Evolutionary conservation across 805 yeast species (phyloP).

Genomic region (Candida manassasensis): DNA sequence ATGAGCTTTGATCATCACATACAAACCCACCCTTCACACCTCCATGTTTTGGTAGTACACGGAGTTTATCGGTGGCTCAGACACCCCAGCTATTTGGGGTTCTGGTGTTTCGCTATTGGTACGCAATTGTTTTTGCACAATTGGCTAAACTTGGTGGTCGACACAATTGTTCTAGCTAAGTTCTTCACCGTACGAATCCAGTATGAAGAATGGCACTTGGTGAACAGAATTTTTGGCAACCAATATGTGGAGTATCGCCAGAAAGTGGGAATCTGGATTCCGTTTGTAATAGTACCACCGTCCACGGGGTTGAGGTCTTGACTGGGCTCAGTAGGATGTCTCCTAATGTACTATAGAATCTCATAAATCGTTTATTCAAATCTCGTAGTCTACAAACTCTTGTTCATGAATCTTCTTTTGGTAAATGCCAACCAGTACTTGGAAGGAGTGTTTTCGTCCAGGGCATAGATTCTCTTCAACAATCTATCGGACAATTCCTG

Average conservation of each 20-base stretch:
- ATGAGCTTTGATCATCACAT: conserved; percentile 32
- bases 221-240: conserved; percentile 21
- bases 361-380: background rate
- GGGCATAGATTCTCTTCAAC: conserved; percentile 64
- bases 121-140: conserved; percentile 25
- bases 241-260: conserved; percentile 22
- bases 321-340: background rate
- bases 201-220: conserved; percentile 32
- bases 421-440: conserved; percentile 96
- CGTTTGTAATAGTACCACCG: conserved; percentile 15
- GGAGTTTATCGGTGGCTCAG: conserved; percentile 29
- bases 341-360: background rate
- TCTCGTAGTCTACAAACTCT: conserved; percentile 46
- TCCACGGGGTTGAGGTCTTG: no score
- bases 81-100: conserved; percentile 40
- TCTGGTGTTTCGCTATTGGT: conserved; percentile 30
- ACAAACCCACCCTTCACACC: conserved; percentile 11
- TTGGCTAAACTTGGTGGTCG: conserved; percentile 12
- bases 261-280: conserved; percentile 24
- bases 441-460: conserved; percentile 54
- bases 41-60: conserved; percentile 21
- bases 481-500: conserved; percentile 87
- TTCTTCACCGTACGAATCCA: conserved; percentile 29
- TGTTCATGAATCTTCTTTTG: conserved; percentile 93
- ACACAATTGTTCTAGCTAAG: conserved; percentile 14